Percentiles rank a stretch among this genome's conserved stretches.
Conservation (phyloP, 169 alveolate genomes). For the Eimeria brunetti region DNA sequence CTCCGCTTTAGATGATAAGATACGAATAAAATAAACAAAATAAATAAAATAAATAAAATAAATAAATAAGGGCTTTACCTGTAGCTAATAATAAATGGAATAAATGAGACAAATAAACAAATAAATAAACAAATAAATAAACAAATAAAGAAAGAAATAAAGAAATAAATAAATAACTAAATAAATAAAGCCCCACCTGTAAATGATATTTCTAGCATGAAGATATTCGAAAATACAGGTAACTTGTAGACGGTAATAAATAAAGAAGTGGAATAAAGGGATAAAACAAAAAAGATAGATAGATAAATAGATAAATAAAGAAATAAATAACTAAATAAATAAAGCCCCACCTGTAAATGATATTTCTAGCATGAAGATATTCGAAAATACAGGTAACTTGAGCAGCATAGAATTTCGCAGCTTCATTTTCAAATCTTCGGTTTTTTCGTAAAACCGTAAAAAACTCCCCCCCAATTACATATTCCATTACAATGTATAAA, state of each 20-base stretch:
- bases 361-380: slow-evolving; percentile 95
- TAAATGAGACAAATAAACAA: too few species aligned
- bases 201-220: slow-evolving; percentile 95
- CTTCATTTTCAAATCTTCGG: slow-evolving; percentile 87
- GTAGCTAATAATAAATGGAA: too few species aligned
- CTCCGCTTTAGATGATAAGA: too few species aligned
- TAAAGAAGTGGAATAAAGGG: neutral
- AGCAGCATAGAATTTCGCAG: slow-evolving; percentile 91
- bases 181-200: slow-evolving; percentile 82
- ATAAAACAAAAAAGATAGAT: too few species aligned
- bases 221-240: slow-evolving; percentile 96
- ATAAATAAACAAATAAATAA: neutral
- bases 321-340: neutral
- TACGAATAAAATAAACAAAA: too few species aligned
- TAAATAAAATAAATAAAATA: too few species aligned
- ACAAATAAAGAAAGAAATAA: too few species aligned
- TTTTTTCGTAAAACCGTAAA: slow-evolving; percentile 90
- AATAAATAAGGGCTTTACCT: too few species aligned
- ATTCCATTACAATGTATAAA: slow-evolving; percentile 84
- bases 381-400: slow-evolving; percentile 96
- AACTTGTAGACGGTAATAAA: slow-evolving; percentile 82
- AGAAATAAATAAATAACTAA: neutral
- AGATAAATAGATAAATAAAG: too few species aligned
- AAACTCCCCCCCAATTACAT: slow-evolving; percentile 93
- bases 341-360: slow-evolving; percentile 89